Base-by-base conservation (phyloP, 148 eudicot genomes). In the Gaultheria prostrata region DNA sequence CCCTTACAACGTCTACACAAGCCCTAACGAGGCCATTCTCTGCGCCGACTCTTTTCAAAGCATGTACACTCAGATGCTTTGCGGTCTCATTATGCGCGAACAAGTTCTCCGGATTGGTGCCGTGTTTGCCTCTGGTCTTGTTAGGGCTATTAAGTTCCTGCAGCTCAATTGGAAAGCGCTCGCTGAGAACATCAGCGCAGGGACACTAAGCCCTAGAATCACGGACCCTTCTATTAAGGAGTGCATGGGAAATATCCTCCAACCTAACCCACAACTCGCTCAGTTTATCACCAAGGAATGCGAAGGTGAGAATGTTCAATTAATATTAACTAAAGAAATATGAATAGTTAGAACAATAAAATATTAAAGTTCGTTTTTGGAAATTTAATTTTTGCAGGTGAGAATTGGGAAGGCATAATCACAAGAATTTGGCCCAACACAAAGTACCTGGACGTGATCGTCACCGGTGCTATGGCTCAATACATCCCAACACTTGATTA, bases 21-120 rank as follows among this genome's bases (percentile, higher is more conserved):
- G 97, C 89, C 98, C 97, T 0, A 86, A 87, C 9, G 97, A 92
- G 77, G 89, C 98, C 21, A 88, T 95, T 69, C 91, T 95, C 1
- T 93, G 98, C 63, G 79, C 76, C 1, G 98, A 95, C 82, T 89
- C 95, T 6, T 93, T 84, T 86, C 98, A 95, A 33, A 93, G 97
- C 91, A 95, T 95, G 98, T 93, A 95, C 87, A 83, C 93, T 8
- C 98, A 93, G 77, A 93, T 95, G 98, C 88, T 95, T 0, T 92
- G 95, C 26, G 98, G 97, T 13, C 93, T 95, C 69, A 74, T 91
- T 65, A 83, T 89, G 83, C 92, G 92, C 30, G 85, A 83, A 12
- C 39, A 87, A 7, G 98, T 95, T 76, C 89, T 90, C 30, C 91
- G 95, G 0, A 86, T 93, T 6, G 98, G 98, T 3, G 97, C 97